Conservation (phyloP, 1,284 basidiomycete species). For the Mycena sp. region DNA sequence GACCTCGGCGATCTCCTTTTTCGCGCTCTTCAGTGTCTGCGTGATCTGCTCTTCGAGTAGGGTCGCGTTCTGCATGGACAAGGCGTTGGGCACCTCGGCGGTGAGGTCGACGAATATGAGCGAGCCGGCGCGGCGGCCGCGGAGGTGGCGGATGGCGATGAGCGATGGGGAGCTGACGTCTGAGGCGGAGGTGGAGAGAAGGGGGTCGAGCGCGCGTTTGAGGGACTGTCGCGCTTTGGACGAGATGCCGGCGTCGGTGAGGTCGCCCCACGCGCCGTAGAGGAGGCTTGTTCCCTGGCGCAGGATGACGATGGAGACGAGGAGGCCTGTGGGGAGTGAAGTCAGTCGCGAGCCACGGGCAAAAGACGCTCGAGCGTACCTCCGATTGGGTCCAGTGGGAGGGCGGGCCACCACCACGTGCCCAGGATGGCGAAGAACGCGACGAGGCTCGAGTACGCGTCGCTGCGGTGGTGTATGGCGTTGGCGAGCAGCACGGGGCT, state of each 20-base stretch:
- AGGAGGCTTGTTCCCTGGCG: slow-evolving; percentile 84
- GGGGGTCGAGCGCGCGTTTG: slow-evolving; percentile 60
- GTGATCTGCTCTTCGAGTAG: slow-evolving; percentile 72
- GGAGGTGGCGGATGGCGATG: slow-evolving; percentile 71
- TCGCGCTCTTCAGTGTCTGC: slow-evolving; percentile 64
- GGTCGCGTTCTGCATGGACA: slow-evolving; percentile 68
- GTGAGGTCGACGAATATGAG: slow-evolving; percentile 79
- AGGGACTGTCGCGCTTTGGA: slow-evolving; percentile 62
- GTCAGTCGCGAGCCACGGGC: too few relatives aligned
- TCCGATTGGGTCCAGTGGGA: slow-evolving; percentile 94
- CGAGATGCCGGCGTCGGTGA: slow-evolving; percentile 88
- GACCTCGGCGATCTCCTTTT: slow-evolving; percentile 84
- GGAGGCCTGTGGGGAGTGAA: slow-evolving; percentile 61
- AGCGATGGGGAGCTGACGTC: slow-evolving; percentile 38
- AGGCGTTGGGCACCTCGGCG: slow-evolving; percentile 70
- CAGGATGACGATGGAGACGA: slow-evolving; percentile 92
- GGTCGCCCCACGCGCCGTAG: slow-evolving; percentile 79
- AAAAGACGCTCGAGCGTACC: slow-evolving; percentile 72
- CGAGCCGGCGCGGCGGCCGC: slow-evolving; percentile 83
- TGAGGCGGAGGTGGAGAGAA: slow-evolving; percentile 49
- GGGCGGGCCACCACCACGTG: slow-evolving; percentile 83
- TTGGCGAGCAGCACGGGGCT: slow-evolving; percentile 93
- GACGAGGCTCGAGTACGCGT: slow-evolving; percentile 91
- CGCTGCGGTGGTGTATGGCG: slow-evolving; percentile 93
- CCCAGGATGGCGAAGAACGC: slow-evolving; percentile 92